These are phyloP conservation scores for Ganoderma lucidum DNA, from an alignment of 1,284 basidiomycete genomes.

Conservation along the genomic window DNA sequence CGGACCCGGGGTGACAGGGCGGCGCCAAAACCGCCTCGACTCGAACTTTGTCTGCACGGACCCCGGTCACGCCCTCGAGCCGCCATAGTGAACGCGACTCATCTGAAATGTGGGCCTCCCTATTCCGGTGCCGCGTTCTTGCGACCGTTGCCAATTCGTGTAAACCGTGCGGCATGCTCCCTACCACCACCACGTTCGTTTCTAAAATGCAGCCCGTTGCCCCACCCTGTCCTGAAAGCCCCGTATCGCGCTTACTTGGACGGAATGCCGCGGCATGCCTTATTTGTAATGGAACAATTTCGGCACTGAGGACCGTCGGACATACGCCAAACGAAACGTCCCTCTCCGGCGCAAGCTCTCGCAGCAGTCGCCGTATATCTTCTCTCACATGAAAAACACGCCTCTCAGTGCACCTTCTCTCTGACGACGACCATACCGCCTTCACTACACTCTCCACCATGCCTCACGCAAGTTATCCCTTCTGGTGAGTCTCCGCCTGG, in stretches of 20 bases:
- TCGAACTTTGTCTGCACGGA: slow-evolving; percentile 33
- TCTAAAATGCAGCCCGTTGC: background rate
- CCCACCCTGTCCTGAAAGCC: background rate
- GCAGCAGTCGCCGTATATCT: slow-evolving; percentile 3
- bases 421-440: slow-evolving; percentile 16
- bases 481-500: slow-evolving; percentile 58
- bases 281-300: slow-evolving; percentile 25
- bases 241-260: background rate
- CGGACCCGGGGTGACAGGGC: slow-evolving; percentile 36
- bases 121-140: background rate
- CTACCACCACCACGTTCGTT: background rate
- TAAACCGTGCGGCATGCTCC: background rate
- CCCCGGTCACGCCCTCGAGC: slow-evolving; percentile 29
- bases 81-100: background rate
- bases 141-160: slow-evolving; percentile 6
- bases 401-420: slow-evolving; percentile 22
- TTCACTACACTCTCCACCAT: slow-evolving; percentile 28
- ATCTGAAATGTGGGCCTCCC: background rate
- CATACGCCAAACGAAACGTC: slow-evolving; percentile 11
- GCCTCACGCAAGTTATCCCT: slow-evolving; percentile 56
- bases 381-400: slow-evolving; percentile 31
- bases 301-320: slow-evolving; percentile 15
- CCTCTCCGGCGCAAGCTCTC: background rate
- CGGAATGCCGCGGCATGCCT: slow-evolving; percentile 2
- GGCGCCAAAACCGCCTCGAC: slow-evolving; percentile 37